Conservation (phyloP, 805 yeast species). For the Candida glaebosa region DNA sequence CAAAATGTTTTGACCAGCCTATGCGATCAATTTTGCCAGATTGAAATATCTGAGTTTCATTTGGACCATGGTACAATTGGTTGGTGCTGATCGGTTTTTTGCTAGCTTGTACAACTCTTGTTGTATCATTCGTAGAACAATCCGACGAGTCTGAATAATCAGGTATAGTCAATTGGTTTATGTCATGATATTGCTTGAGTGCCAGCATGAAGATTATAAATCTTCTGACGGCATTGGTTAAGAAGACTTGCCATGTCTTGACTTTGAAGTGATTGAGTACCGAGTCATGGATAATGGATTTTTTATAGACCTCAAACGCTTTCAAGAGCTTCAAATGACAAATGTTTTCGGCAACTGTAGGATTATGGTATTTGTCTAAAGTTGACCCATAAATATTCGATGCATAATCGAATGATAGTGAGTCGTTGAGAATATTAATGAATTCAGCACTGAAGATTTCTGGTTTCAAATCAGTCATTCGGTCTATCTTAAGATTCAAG, state of each 20-base stretch:
- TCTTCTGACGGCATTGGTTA: constrained; percentile 20
- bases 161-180: not conserved
- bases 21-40: not conserved
- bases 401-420: not conserved
- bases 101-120: not conserved
- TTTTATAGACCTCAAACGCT: constrained; percentile 18
- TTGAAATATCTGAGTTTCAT: not conserved
- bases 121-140: not conserved
- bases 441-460: not conserved
- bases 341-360: constrained; percentile 12
- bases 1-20: not conserved
- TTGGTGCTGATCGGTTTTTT: not conserved
- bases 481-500: not conserved
- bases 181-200: constrained; percentile 1
- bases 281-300: constrained; percentile 7
- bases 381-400: not conserved
- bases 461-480: not conserved
- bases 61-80: not conserved
- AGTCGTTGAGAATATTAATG: not conserved
- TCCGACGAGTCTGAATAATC: not conserved
- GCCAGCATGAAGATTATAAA: constrained; percentile 20
- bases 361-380: not conserved
- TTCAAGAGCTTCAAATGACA: constrained; percentile 21
- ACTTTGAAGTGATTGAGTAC: not conserved
- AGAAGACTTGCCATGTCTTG: constrained; percentile 20